phyloP scores from a whole-genome alignment of 2,329 filamentous ascomycete genomes.

The Mycosphaerella arachidis region DNA sequence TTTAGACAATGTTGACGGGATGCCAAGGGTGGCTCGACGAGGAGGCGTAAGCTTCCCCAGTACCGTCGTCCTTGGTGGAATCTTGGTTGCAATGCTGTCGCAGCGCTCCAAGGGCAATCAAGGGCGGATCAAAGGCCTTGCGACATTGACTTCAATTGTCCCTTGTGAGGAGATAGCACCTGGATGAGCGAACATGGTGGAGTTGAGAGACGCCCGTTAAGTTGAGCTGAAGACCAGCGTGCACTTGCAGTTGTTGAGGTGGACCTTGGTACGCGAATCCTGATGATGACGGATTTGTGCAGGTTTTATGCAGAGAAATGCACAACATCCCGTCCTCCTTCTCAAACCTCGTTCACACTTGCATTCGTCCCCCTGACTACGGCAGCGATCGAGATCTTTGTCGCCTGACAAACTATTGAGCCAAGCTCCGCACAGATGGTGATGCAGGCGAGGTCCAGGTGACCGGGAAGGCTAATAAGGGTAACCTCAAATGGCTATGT shows the following conservation, averaged over 20 bases:
- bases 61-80: neutral
- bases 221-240: neutral
- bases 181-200: neutral
- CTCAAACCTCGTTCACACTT: no score
- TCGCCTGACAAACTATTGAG: no score
- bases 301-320: neutral
- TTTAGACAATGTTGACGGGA: no score
- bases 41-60: neutral
- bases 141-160: neutral
- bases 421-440: no score
- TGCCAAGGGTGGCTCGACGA: neutral
- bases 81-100: neutral
- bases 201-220: neutral
- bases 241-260: neutral
- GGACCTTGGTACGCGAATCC: neutral
- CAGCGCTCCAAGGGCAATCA: neutral
- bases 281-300: neutral
- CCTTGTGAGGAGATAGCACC: neutral
- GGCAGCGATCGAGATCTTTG: no score
- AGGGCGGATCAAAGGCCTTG: neutral
- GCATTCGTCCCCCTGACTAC: no score
- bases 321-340: no score
- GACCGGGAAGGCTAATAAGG: no score
- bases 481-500: no score
- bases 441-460: no score